Conservation (phyloP, 768 basidiomycete species). For the Boletus rex-veris region DNA sequence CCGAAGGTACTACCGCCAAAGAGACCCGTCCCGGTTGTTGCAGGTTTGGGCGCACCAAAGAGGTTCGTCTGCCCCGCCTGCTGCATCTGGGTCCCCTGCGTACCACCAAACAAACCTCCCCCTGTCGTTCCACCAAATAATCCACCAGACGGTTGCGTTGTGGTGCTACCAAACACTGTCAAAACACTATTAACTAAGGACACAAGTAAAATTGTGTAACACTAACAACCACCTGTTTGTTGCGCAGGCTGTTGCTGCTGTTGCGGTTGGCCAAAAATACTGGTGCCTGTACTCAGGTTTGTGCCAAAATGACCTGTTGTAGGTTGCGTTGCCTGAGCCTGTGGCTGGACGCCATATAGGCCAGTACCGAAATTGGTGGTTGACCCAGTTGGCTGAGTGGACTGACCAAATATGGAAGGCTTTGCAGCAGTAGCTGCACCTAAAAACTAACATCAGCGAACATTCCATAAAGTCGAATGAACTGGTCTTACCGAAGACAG, state of each 20-base stretch:
- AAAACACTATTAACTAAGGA: constrained; percentile 8
- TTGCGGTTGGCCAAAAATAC: constrained; percentile 34
- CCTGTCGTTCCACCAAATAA: constrained; percentile 38
- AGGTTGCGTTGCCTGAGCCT: constrained; percentile 23
- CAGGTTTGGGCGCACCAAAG: constrained; percentile 30
- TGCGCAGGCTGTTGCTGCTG: constrained; percentile 41
- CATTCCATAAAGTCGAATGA: constrained; percentile 1
- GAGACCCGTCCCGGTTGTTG: constrained; percentile 34
- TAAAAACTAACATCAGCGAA: constrained; percentile 8
- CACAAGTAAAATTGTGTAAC: neutral
- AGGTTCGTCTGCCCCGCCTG: constrained; percentile 34
- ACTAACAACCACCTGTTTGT: constrained; percentile 36
- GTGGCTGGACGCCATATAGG: constrained; percentile 28
- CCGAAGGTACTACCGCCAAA: constrained; percentile 54
- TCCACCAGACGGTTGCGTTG: constrained; percentile 28
- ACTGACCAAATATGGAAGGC: constrained; percentile 48
- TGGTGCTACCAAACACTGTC: constrained; percentile 38
- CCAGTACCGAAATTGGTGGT: constrained; percentile 36
- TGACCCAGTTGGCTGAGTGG: constrained; percentile 38
- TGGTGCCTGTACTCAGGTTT: constrained; percentile 15
- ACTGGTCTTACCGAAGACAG: constrained; percentile 40
- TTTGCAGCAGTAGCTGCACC: constrained; percentile 38
- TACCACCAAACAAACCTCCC: constrained; percentile 33
- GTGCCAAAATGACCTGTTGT: constrained; percentile 31
- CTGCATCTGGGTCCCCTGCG: constrained; percentile 37